Base-by-base conservation (phyloP, 192 early-diverging fungal genomes). In the Chytriomyces sp. region DNA sequence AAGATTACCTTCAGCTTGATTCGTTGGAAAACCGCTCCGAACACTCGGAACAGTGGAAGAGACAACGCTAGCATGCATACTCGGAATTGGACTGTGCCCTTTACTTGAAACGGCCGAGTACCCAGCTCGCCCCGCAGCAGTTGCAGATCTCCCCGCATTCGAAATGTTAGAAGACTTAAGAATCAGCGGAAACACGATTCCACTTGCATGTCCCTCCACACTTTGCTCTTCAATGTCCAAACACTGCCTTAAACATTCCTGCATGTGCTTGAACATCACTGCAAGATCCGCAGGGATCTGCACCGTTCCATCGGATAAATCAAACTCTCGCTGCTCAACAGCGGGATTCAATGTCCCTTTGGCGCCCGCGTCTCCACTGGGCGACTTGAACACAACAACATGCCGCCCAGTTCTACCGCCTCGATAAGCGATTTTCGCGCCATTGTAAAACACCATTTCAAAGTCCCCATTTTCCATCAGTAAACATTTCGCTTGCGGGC, bases 401-500 rank as follows among this genome's bases (percentile, higher is more conserved):
- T 60, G 59, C 28, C 7, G 68, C 7, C 64, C 64, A 57, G 20
- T 1, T 20, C 3, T n/a, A 0, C 53, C 53, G 20, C 16, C 16
- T 57, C 53, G 13, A 20, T 57, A 57, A 16, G 81, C 82, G 6
- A 91, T 82, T 59, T 77, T 83, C 64, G 88, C 85, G 16, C 91
- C 86, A 79, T 89, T 91, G 82, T 91, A 89, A 60, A 92, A 93
- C 3, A 72, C 23, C 61, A 93, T 84, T 66, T 87, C 81, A 77
- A 92, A 92, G 28, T 88, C 86, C 20, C 62, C 69, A 64, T 93
- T 92, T 60, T 93, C 92, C 85, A 91, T 93, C 64, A 92, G 64
- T 23, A 80, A 63, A 64, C 88, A 92, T 46, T 87, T 85, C 0
- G 91, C 93, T 81, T 93, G 93, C 18, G 93, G 89, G 9, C 92